Evolutionary conservation across 257 asterid species (phyloP), one percentile per base, ranked within the genome.

Genomic region (Jacaranda mimosifolia): DNA sequence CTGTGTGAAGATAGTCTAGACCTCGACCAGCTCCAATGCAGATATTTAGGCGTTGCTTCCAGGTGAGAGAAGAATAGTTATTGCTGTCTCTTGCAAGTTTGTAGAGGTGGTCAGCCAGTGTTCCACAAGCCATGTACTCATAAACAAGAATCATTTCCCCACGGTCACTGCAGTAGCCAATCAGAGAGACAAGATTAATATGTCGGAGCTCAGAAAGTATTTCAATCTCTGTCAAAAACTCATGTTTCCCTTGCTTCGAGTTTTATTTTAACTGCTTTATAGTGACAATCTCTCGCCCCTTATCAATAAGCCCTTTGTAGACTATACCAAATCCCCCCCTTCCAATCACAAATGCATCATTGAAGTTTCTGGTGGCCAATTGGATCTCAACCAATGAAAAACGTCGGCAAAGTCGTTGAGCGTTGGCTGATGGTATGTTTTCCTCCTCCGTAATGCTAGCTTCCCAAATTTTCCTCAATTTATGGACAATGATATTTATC

Each of bases 251-350:
- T 70, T 88, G 95, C 40, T 13, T 79, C 6, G 92, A 90, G 57
- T 73, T 77, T 15, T 59, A 64, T 63, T 82, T 83, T 57, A 79
- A 68, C 56, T 90, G 72, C 79, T 88, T 90, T 13, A 90, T 72
- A 53, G 95, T 91, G 9, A 87, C 86, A 71, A 45, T 62, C 4
- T 70, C 75, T 15, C 39, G 57, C 46, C 81, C 89, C 10, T 70
- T 51, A 71, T 86, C 82, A 77, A 87, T 83, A 21, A 46, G 10
- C 10, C 92, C 88, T 69, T 81, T 90, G 77, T 85, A 88, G 19
- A 88, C 95, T 57, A 56, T 67, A 5, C 95, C 94, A 19, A 83
- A 84, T 55, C 94, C 94, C 35, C 89, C 94, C 18, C 39, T 76
- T 7, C 92, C 92, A 9, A 89, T 81, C 19, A 84, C 9, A 21